Conservation (phyloP, 768 basidiomycete genomes). For the Neoboletus brunneissimus region DNA sequence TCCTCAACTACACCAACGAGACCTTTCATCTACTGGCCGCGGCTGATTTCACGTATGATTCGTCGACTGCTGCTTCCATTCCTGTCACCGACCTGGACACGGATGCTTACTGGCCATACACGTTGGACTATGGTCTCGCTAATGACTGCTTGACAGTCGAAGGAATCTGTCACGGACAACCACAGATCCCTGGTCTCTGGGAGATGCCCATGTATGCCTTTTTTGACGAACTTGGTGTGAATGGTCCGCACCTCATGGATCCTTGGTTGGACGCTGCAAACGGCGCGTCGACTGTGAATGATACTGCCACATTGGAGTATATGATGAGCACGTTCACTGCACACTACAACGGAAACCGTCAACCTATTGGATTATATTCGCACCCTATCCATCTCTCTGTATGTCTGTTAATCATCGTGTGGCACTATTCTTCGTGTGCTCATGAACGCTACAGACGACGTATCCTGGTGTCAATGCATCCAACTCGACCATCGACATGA, state of each 20-base stretch:
- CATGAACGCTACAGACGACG: neutral
- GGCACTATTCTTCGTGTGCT: neutral
- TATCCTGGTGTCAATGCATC: neutral
- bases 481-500: neutral
- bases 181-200: neutral
- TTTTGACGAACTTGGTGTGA: neutral
- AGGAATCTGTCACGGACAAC: neutral
- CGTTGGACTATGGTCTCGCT: slow-evolving; percentile 4
- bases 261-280: neutral
- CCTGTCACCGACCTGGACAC: slow-evolving; percentile 1
- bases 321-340: neutral
- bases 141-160: neutral
- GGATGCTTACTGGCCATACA: slow-evolving; percentile 7
- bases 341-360: neutral
- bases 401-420: neutral
- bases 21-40: neutral
- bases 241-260: neutral
- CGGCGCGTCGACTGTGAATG: neutral
- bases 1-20: slow-evolving; percentile 1
- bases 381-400: neutral
- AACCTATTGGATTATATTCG: neutral
- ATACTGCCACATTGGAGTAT: neutral
- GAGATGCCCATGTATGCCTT: neutral
- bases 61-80: neutral
- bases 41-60: neutral